phyloP scores from a whole-genome alignment of 2,329 filamentous ascomycete species.

The Endocalyx cinctus region DNA sequence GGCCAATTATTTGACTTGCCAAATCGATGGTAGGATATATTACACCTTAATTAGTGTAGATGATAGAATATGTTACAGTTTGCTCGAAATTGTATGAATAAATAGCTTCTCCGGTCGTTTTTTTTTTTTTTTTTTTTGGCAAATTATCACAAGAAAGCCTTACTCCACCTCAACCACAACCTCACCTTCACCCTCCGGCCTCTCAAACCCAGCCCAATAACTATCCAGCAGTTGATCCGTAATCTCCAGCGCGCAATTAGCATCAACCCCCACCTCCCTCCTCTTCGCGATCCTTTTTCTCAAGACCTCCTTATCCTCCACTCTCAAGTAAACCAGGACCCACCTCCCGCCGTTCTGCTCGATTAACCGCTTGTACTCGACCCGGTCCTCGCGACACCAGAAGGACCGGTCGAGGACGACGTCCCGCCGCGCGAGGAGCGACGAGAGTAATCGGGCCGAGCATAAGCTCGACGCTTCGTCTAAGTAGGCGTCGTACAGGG shows the following conservation, averaged over 20 bases:
- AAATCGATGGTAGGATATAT: too few relatives aligned
- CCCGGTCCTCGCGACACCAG: constrained; percentile 25
- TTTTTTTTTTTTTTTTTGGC: too few relatives aligned
- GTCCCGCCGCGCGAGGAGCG: constrained; percentile 14
- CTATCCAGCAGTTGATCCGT: constrained; percentile 14
- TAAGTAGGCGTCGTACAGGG: constrained; percentile 13
- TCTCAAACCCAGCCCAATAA: constrained; percentile 20
- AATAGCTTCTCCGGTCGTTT: too few relatives aligned
- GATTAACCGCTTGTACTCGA: constrained; percentile 23
- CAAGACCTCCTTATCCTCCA: constrained; percentile 20
- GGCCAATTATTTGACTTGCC: too few relatives aligned
- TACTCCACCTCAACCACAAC: constrained; percentile 33
- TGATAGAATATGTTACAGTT: too few relatives aligned
- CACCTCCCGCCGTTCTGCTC: constrained; percentile 21
- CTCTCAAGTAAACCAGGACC: constrained; percentile 26
- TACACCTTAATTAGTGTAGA: too few relatives aligned
- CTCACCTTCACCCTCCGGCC: constrained; percentile 15
- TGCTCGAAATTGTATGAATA: too few relatives aligned
- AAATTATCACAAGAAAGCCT: too few relatives aligned
- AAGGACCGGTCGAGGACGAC: constrained; percentile 28
- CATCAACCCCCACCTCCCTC: constrained; percentile 23
- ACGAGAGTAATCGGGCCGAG: constrained; percentile 1
- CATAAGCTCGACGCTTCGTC: constrained; percentile 16
- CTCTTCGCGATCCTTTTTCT: constrained; percentile 27
- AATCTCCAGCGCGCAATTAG: constrained; percentile 16